Evolutionary conservation across 257 asterid genomes (phyloP).

Genomic region (Perilla frutescens): DNA sequence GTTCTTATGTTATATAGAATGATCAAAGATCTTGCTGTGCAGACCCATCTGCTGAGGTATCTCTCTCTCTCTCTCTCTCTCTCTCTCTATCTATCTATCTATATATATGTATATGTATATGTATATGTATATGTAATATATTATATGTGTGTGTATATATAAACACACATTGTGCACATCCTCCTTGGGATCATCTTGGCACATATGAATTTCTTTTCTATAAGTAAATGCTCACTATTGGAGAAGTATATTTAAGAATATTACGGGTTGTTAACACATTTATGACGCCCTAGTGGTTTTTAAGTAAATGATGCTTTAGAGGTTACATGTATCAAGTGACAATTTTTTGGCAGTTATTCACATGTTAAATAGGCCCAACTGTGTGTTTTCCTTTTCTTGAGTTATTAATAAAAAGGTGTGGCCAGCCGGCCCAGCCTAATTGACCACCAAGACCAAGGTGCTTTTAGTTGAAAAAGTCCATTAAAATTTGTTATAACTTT

Average conservation of each 20-base stretch:
- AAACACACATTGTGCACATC: not conserved
- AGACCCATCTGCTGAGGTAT: slow-evolving; percentile 80
- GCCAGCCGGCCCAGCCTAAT: not conserved
- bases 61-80: slow-evolving; percentile 19
- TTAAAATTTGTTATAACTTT: not conserved
- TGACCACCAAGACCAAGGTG: not conserved
- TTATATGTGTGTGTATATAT: not conserved
- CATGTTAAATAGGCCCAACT: no score
- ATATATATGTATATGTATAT: no score
- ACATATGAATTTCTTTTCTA: slow-evolving; percentile 4
- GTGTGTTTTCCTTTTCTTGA: not conserved
- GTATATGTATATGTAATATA: no score
- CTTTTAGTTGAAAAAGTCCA: not conserved
- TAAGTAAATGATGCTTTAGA: no score
- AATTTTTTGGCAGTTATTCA: no score
- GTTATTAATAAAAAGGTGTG: no score
- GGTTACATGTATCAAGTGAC: no score
- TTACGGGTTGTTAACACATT: not conserved
- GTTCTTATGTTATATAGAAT: slow-evolving; percentile 51
- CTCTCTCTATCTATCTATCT: no score
- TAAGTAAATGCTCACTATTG: slow-evolving; percentile 3
- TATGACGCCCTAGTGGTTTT: no score
- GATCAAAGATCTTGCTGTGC: slow-evolving; percentile 69
- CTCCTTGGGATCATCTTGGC: not conserved
- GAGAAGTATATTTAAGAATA: not conserved